A percentile compares a stretch with the other conserved stretches of the same genome.
Evolutionary conservation across 306 rosid genomes (phyloP).

Genomic region (Hippophae rhamnoides): DNA sequence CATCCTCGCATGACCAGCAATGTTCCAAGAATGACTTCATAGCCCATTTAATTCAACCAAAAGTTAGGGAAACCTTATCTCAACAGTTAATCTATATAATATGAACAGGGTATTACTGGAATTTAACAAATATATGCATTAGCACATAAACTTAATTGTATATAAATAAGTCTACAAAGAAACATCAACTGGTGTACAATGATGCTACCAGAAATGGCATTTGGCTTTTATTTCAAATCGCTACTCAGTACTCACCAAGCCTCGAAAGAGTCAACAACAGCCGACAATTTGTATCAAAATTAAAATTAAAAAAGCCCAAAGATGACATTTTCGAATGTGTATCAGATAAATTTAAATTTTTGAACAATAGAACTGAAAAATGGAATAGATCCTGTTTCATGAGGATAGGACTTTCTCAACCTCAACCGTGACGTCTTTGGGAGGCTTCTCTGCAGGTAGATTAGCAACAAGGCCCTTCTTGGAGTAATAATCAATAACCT

Average conservation of each 20-base stretch:
- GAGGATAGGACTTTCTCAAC: constrained; percentile 70
- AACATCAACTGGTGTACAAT: neutral
- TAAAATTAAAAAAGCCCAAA: constrained; percentile 19
- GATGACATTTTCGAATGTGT: neutral
- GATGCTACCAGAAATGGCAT: neutral
- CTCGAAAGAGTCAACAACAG: constrained; percentile 46
- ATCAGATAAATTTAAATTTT: too few species aligned
- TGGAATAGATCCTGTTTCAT: constrained; percentile 21
- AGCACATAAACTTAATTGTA: too few species aligned
- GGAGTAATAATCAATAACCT: constrained; percentile 80
- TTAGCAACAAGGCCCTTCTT: constrained; percentile 66
- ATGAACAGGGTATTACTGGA: too few species aligned
- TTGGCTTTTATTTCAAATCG: constrained; percentile 14
- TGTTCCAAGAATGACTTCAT: too few species aligned
- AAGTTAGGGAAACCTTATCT: too few species aligned
- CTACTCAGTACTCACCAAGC: constrained; percentile 30
- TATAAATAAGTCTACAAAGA: neutral
- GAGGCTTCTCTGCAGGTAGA: constrained; percentile 85
- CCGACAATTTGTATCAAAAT: constrained; percentile 36
- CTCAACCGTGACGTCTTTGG: constrained; percentile 66
- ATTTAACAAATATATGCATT: too few species aligned
- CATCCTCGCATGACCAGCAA: too few species aligned
- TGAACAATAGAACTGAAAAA: neutral
- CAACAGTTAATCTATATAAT: too few species aligned
- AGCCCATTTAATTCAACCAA: too few species aligned